Conservation (phyloP, 78 protist genomes). For the Dictyostelium discoideum region DNA sequence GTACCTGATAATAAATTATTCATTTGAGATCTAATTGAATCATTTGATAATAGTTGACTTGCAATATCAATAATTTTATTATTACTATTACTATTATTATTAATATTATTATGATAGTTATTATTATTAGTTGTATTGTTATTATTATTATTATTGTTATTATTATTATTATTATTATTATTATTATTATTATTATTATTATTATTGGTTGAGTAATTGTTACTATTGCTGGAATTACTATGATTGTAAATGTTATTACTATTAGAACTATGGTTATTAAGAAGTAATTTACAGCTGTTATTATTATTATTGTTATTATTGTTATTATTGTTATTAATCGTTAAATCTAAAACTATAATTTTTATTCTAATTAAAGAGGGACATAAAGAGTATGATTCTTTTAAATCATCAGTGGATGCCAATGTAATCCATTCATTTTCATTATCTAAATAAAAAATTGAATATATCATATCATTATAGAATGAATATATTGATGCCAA, state of each 20-base stretch:
- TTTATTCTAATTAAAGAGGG: slow-evolving; percentile 39
- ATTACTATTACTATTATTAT: slow-evolving; percentile 18
- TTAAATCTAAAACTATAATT: background rate
- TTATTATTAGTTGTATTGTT: no score
- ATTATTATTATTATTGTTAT: background rate
- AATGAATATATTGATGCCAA: slow-evolving; percentile 40
- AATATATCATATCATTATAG: slow-evolving; percentile 26
- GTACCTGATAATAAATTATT: slow-evolving; percentile 33
- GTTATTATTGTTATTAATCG: background rate
- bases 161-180: background rate
- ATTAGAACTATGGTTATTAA: background rate
- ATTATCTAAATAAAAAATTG: slow-evolving; percentile 61
- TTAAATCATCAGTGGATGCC: slow-evolving; percentile 75
- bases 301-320: background rate
- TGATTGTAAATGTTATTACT: background rate
- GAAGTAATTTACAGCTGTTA: background rate
- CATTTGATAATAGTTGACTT: slow-evolving; percentile 30
- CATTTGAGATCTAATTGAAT: background rate
- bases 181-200: background rate
- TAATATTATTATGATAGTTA: background rate
- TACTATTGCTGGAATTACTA: background rate
- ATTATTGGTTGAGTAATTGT: background rate
- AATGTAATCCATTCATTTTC: slow-evolving; percentile 79
- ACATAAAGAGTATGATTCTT: slow-evolving; percentile 33
- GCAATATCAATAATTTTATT: slow-evolving; percentile 34